Evolutionary conservation across 2,329 filamentous ascomycete genomes (phyloP).

Genomic region (Aspergillus ochraceus): DNA sequence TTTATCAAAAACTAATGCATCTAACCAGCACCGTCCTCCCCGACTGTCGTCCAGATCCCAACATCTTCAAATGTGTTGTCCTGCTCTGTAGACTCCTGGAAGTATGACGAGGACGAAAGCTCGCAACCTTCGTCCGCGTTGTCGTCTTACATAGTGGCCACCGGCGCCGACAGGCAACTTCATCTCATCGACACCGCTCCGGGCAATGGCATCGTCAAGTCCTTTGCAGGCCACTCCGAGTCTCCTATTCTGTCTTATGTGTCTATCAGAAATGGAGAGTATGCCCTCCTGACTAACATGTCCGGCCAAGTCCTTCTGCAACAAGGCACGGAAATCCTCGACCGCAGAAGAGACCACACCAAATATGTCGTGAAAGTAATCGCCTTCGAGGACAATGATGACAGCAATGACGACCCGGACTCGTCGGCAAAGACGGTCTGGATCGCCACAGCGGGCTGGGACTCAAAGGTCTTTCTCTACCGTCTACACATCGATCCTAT

Average conservation of each 20-base stretch:
- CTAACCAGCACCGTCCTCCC: constrained; percentile 47
- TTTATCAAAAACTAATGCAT: background rate
- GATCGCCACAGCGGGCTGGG: constrained; percentile 63
- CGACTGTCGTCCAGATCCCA: constrained; percentile 43
- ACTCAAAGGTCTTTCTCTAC: constrained; percentile 58
- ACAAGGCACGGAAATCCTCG: constrained; percentile 43
- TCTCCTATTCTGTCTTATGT: constrained; percentile 55
- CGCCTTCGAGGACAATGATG: constrained; percentile 34
- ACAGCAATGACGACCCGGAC: background rate
- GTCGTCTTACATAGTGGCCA: constrained; percentile 40
- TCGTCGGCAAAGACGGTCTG: constrained; percentile 26
- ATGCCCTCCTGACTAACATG: constrained; percentile 58
- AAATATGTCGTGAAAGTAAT: constrained; percentile 60
- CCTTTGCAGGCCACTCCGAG: constrained; percentile 30
- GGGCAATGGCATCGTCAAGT: constrained; percentile 21
- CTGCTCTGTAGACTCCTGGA: constrained; percentile 45
- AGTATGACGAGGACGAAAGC: constrained; percentile 14
- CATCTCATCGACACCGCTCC: constrained; percentile 43
- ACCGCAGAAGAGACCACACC: constrained; percentile 55
- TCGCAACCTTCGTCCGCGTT: constrained; percentile 13
- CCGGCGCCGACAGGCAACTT: constrained; percentile 50
- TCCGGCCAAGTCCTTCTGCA: constrained; percentile 57
- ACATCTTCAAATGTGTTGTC: constrained; percentile 57
- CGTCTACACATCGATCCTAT: constrained; percentile 17
- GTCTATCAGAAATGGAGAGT: constrained; percentile 41